These are phyloP conservation scores for Terfezia claveryi DNA, from an alignment of 495 filamentous ascomycete species.

Conservation along the genomic window DNA sequence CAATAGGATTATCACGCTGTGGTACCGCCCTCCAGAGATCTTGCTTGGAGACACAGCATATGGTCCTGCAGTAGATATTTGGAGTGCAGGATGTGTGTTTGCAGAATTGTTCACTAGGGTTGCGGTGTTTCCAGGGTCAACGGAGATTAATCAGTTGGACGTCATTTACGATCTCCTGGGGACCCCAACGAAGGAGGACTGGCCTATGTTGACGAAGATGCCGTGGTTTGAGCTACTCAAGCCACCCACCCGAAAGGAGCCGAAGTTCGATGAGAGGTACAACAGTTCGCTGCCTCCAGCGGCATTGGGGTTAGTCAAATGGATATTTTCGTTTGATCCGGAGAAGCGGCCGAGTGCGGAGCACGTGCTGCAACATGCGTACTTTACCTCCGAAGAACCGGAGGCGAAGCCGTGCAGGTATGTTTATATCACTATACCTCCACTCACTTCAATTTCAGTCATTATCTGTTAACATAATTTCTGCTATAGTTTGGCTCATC, in stretches of 20 bases:
- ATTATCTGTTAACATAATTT: constrained; percentile 15
- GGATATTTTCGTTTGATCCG: constrained; percentile 78
- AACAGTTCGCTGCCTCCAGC: constrained; percentile 45
- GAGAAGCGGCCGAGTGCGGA: constrained; percentile 61
- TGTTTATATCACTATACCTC: constrained; percentile 19
- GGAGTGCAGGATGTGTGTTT: constrained; percentile 92
- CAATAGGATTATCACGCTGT: constrained; percentile 94
- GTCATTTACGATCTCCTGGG: constrained; percentile 88
- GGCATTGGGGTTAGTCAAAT: constrained; percentile 58
- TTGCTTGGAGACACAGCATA: constrained; percentile 88
- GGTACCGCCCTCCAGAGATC: constrained; percentile 88
- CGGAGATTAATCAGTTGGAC: constrained; percentile 85
- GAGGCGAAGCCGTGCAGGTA: constrained; percentile 58
- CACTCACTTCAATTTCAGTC: constrained; percentile 5
- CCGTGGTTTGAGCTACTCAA: constrained; percentile 86
- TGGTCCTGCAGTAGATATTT: constrained; percentile 85
- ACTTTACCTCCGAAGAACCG: constrained; percentile 72
- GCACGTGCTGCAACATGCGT: constrained; percentile 70
- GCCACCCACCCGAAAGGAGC: constrained; percentile 48
- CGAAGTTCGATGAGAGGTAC: constrained; percentile 68
- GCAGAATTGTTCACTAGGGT: constrained; percentile 91
- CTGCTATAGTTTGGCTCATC: constrained; percentile 41
- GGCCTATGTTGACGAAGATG: constrained; percentile 77
- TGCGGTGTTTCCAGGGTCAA: constrained; percentile 87
- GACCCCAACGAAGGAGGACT: constrained; percentile 61